These are phyloP conservation scores for Talaromyces funiculosus DNA, from an alignment of 2,329 filamentous ascomycete genomes.

Conservation along the genomic window DNA sequence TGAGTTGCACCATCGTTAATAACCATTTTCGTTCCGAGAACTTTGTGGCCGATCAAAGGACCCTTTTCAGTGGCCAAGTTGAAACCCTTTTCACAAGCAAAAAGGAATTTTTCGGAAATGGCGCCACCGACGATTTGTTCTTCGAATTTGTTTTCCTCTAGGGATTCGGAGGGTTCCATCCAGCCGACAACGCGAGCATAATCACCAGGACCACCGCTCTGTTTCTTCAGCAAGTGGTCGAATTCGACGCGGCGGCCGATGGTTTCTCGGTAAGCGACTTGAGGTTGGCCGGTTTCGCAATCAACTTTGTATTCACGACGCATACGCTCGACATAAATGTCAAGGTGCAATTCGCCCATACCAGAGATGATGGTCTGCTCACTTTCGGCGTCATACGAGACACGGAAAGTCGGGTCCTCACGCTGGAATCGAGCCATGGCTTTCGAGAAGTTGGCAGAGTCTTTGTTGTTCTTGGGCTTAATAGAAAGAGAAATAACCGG, in stretches of 20 bases:
- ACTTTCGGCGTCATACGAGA: slow-evolving; percentile 84
- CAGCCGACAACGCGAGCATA: slow-evolving; percentile 88
- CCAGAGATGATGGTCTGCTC: slow-evolving; percentile 97
- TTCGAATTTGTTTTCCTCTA: slow-evolving; percentile 76
- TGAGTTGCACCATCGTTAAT: slow-evolving; percentile 95
- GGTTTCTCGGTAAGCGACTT: slow-evolving; percentile 95
- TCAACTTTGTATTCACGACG: slow-evolving; percentile 95
- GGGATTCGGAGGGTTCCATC: slow-evolving; percentile 74
- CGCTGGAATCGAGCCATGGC: slow-evolving; percentile 98
- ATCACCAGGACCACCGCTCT: slow-evolving; percentile 91
- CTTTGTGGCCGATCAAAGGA: slow-evolving; percentile 85
- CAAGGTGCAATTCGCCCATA: slow-evolving; percentile 95
- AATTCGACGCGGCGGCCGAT: slow-evolving; percentile 75
- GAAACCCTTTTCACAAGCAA: slow-evolving; percentile 94
- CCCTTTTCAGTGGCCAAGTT: slow-evolving; percentile 75
- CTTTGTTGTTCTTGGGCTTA: slow-evolving; percentile 87
- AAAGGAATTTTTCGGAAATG: slow-evolving; percentile 93
- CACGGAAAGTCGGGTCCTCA: slow-evolving; percentile 95
- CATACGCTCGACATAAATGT: slow-evolving; percentile 97
- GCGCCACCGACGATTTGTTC: slow-evolving; percentile 80
- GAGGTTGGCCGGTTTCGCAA: slow-evolving; percentile 89
- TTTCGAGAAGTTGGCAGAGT: slow-evolving; percentile 92
- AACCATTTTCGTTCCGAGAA: slow-evolving; percentile 84
- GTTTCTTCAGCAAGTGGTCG: slow-evolving; percentile 91
- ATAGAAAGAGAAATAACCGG: slow-evolving; percentile 97